A percentile compares a stretch with the other conserved stretches of the same genome.
These are phyloP conservation scores for Alternaria sp. DNA, from an alignment of 2,329 filamentous ascomycete species.

Conservation along the genomic window DNA sequence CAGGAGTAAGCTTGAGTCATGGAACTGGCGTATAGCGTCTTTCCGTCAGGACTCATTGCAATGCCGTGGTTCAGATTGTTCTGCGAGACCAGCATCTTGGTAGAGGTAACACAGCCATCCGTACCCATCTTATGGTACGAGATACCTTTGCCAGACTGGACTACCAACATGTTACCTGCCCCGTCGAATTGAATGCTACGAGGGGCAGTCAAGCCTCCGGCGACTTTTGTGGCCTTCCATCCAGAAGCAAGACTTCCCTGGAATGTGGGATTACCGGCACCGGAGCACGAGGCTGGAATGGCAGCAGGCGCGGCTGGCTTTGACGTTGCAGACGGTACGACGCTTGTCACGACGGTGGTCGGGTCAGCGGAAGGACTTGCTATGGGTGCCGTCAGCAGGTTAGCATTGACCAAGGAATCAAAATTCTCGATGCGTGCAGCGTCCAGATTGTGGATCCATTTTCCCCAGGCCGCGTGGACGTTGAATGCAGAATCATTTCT, in stretches of 20 bases:
- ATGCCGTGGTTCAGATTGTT: conserved; percentile 59
- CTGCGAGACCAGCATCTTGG: conserved; percentile 40
- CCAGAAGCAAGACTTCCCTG: conserved; percentile 32
- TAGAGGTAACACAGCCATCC: conserved; percentile 39
- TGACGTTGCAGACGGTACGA: conserved; percentile 19
- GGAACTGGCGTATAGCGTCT: conserved; percentile 61
- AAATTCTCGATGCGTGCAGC: conserved; percentile 41
- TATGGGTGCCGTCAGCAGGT: conserved; percentile 36
- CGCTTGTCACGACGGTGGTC: conserved; percentile 31
- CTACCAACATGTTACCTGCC: conserved; percentile 43
- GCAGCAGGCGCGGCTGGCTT: conserved; percentile 25
- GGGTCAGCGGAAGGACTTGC: conserved; percentile 21
- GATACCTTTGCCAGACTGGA: conserved; percentile 44
- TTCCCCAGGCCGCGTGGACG: conserved; percentile 37
- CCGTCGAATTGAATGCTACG: conserved; percentile 42
- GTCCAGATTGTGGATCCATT: conserved; percentile 43
- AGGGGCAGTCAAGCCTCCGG: conserved; percentile 38
- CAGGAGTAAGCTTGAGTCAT: conserved; percentile 66
- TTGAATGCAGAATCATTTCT: conserved; percentile 43
- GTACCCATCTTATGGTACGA: conserved; percentile 36
- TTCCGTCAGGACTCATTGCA: conserved; percentile 54
- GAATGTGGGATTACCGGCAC: conserved; percentile 34
- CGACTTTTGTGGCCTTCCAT: conserved; percentile 44
- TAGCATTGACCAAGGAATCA: conserved; percentile 37
- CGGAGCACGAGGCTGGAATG: conserved; percentile 40